Conservation (phyloP, 768 basidiomycete genomes). For the Amanita molliuscula region DNA sequence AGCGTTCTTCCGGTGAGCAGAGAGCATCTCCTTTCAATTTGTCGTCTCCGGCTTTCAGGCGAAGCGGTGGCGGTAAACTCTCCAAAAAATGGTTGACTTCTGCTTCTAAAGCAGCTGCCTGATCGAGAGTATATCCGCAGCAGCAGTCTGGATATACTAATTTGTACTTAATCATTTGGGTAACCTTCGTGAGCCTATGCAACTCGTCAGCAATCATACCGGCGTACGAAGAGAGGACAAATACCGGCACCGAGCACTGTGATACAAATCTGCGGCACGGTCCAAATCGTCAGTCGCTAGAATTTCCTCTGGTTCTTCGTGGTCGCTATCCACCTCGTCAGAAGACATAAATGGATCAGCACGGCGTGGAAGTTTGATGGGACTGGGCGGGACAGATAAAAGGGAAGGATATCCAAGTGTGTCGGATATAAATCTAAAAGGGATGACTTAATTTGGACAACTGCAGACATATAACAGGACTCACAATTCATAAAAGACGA, state of each 20-base stretch:
- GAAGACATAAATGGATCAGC: slow-evolving; percentile 16
- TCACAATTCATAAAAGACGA: slow-evolving; percentile 69
- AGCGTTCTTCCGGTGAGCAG: background rate
- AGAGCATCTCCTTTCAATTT: background rate
- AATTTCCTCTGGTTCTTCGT: slow-evolving; percentile 7
- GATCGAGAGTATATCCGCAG: slow-evolving; percentile 46
- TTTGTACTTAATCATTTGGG: slow-evolving; percentile 50
- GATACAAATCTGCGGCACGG: slow-evolving; percentile 25
- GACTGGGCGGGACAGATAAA: slow-evolving; percentile 43
- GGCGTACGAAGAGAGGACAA: slow-evolving; percentile 12
- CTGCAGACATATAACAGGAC: slow-evolving; percentile 18
- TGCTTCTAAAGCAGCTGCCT: slow-evolving; percentile 45
- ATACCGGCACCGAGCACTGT: slow-evolving; percentile 49
- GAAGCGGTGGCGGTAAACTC: slow-evolving; percentile 40
- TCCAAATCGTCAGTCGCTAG: slow-evolving; percentile 8
- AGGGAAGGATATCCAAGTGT: slow-evolving; percentile 52
- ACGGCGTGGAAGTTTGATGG: slow-evolving; percentile 44
- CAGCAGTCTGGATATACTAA: slow-evolving; percentile 28
- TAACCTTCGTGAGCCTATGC: slow-evolving; percentile 47
- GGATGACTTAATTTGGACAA: slow-evolving; percentile 2
- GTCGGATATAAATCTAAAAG: slow-evolving; percentile 57
- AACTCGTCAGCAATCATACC: background rate
- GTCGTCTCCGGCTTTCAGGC: slow-evolving; percentile 15
- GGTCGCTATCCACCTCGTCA: slow-evolving; percentile 9
- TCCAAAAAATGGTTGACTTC: slow-evolving; percentile 45